phyloP scores from a whole-genome alignment of 306 rosid genomes.

The Abrus precatorius region DNA sequence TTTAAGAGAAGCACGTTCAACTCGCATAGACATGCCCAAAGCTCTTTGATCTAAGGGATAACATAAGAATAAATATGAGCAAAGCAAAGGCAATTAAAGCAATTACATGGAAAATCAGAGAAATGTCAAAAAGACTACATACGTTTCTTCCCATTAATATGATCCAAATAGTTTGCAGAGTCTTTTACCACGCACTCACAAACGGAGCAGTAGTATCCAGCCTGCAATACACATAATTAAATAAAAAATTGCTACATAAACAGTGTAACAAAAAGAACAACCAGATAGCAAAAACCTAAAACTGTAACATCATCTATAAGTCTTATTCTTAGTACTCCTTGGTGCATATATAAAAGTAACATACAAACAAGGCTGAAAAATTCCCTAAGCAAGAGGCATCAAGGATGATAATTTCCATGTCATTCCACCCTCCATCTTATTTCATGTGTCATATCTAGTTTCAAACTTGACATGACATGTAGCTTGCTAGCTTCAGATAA shows the following conservation, averaged over 20 bases:
- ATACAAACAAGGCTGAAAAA: slow-evolving; percentile 5
- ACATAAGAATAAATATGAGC: slow-evolving; percentile 38
- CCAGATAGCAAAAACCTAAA: slow-evolving; percentile 28
- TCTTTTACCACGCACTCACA: slow-evolving; percentile 99
- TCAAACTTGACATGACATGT: too few relatives aligned
- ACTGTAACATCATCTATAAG: background rate
- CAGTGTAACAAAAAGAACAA: slow-evolving; percentile 17
- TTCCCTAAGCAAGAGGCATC: background rate
- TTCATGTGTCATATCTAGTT: background rate
- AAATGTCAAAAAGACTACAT: slow-evolving; percentile 50
- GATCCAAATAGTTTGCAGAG: slow-evolving; percentile 98
- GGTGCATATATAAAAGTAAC: background rate
- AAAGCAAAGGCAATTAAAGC: slow-evolving; percentile 26
- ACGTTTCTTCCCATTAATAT: slow-evolving; percentile 99
- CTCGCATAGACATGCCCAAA: slow-evolving; percentile 99
- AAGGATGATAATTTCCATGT: background rate
- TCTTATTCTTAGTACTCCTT: background rate
- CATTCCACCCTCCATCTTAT: slow-evolving; percentile 14
- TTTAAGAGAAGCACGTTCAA: slow-evolving; percentile 90
- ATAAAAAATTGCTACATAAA: slow-evolving; percentile 33
- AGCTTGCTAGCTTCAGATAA: background rate
- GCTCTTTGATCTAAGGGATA: slow-evolving; percentile 87
- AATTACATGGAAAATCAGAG: background rate
- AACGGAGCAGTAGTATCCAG: slow-evolving; percentile 93
- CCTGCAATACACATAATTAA: slow-evolving; percentile 62